Conservation (phyloP, 2,329 filamentous ascomycete species). For the Fusarium metavorans region DNA sequence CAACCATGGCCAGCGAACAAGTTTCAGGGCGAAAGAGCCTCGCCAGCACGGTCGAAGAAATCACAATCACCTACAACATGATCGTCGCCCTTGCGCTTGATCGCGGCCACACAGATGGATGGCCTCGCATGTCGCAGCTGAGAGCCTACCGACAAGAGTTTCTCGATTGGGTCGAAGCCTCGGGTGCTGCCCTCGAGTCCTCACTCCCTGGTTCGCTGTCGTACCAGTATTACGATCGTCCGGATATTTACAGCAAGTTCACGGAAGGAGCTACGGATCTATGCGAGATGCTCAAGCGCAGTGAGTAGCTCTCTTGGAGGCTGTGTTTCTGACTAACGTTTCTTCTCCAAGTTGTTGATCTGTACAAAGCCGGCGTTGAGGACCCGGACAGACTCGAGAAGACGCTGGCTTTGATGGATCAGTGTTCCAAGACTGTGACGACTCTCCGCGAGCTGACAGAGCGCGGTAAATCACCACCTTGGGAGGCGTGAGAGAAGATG, state of each 20-base stretch:
- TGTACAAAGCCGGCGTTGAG: not conserved
- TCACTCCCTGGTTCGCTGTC: not conserved
- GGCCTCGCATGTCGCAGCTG: not conserved
- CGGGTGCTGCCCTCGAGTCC: not conserved
- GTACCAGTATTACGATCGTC: not conserved
- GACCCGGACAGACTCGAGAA: not conserved
- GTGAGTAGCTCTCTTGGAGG: not conserved
- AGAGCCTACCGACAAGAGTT: not conserved
- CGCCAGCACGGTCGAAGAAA: not conserved
- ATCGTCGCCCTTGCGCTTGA: not conserved
- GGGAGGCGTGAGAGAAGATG: not conserved
- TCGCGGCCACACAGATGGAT: not conserved
- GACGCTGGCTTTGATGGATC: not conserved
- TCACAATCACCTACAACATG: not conserved
- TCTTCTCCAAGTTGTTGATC: not conserved
- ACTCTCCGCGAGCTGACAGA: not conserved
- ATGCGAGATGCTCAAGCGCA: not conserved
- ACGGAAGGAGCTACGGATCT: not conserved
- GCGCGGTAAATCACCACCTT: not conserved
- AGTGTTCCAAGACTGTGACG: not conserved
- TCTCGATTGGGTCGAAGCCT: not conserved
- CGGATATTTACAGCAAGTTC: not conserved
- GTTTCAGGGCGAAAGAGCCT: not conserved
- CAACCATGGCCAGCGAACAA: not conserved
- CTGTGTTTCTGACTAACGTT: not conserved